These are phyloP conservation scores for Crithidia brevicula DNA, from an alignment of 208 protist genomes.

Conservation along the genomic window DNA sequence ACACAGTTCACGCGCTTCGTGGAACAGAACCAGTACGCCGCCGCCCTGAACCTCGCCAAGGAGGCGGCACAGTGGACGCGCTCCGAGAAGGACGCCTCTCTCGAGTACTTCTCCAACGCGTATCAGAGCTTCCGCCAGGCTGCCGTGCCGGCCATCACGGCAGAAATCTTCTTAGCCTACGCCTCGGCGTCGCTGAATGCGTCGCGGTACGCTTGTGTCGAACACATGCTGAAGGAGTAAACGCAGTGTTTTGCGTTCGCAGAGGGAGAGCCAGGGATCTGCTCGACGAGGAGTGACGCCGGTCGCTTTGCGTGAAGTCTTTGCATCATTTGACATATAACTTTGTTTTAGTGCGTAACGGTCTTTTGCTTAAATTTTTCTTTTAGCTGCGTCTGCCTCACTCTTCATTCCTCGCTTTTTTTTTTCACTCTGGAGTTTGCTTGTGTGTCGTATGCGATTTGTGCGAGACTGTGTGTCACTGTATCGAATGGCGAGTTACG, in stretches of 20 bases:
- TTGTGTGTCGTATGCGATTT: no score
- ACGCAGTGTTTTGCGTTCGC: no score
- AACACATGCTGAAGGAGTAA: constrained; percentile 79
- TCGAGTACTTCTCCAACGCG: constrained; percentile 47
- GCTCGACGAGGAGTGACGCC: no score
- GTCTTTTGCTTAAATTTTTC: no score
- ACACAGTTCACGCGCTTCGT: constrained; percentile 58
- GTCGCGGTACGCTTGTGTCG: constrained; percentile 78
- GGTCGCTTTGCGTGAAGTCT: no score
- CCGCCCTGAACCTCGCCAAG: constrained; percentile 69
- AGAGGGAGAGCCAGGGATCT: no score
- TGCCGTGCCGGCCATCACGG: constrained; percentile 67
- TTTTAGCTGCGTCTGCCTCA: neutral
- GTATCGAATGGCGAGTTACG: no score
- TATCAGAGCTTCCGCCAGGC: constrained; percentile 61
- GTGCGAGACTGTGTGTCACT: no score
- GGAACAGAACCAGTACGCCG: constrained; percentile 64
- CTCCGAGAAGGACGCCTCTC: constrained; percentile 39
- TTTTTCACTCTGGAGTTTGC: no score
- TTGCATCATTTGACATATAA: no score
- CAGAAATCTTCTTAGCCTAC: constrained; percentile 77
- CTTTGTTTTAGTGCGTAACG: no score
- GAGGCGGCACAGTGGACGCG: constrained; percentile 46
- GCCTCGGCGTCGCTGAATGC: constrained; percentile 63
- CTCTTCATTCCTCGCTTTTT: no score